Base-by-base conservation (phyloP, 2,329 filamentous ascomycete genomes). In the Alternaria atra region DNA sequence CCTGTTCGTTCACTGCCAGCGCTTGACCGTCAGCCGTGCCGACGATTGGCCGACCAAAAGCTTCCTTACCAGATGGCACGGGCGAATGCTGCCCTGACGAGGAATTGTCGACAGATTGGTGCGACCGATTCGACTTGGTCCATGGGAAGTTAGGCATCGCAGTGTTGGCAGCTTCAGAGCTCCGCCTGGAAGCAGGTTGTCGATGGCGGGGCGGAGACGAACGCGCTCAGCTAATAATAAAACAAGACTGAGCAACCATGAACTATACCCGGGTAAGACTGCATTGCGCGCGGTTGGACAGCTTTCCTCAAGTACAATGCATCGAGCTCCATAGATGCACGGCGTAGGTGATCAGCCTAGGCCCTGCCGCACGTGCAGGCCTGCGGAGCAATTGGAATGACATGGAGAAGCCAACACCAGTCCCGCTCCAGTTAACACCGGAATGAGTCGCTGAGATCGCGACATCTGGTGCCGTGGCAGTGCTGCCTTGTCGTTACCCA, bases 61-160 rank as follows among this genome's bases (percentile, higher is more conserved):
- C 63, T 60, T 66, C 69, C 69, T 75, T 70, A 73, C 75, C 71
- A 69, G 76, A 74, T 15, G 73, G 73, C 44, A 75, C 71, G 40
- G 77, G 74, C 55, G 74, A 76, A 27, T 71, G 66, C 51, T 76
- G 76, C 44, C 74, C 76, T 32, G 60, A 48, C 59, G 74, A 72
- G 46, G 72, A 67, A 42, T 61, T 73, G 65, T 77, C 77, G 58
- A 78, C 72, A 48, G 77, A 77, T 44, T 73, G 70, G 64, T 79
- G 76, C 70, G 77, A 77, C 60, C 71, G 71, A 46, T 78, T 79
- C 71, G 73, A 73, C 76, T 78, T 79, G 61, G 68, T 70, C 76
- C 72, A 78, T 44, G 74, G 72, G 55, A 76, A 72, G 56, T 75
- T 73, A 69, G 76, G 74, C 77, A 79, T 80, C 58, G 71, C 76